Conservation (phyloP, 352 stramenopile species). For the Aphanomyces cochlioides region DNA sequence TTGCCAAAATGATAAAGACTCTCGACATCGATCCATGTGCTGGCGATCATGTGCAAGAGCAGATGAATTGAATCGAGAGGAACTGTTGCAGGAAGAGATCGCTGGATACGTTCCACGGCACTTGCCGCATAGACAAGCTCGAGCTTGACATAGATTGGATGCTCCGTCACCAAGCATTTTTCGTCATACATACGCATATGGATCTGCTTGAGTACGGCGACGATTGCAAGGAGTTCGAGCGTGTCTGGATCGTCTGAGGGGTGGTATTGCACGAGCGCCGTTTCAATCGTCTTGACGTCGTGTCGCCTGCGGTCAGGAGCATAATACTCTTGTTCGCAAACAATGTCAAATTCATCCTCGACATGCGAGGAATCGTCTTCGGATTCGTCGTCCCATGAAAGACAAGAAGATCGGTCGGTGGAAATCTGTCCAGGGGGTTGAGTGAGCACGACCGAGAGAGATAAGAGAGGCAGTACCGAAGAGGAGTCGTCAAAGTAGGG, state of each 20-base stretch:
- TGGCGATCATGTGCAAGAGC: conserved; percentile 4
- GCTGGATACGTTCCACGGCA: not conserved
- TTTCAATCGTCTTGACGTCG: not conserved
- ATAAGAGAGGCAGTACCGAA: not conserved
- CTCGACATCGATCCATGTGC: conserved; percentile 1
- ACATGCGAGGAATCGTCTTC: conserved; percentile 1
- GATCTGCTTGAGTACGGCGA: not conserved
- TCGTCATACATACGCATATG: conserved; percentile 2
- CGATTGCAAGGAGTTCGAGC: not conserved
- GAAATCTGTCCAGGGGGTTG: not conserved
- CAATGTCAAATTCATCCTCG: conserved; percentile 1
- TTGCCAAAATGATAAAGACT: conserved; percentile 6
- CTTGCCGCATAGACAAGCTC: not conserved
- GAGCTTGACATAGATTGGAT: not conserved
- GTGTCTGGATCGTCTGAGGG: not conserved
- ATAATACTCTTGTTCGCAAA: conserved; percentile 10
- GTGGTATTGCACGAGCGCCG: not conserved
- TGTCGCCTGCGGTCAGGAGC: not conserved
- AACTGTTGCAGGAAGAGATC: not conserved
- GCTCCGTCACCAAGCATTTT: not conserved
- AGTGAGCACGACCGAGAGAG: too few relatives aligned
- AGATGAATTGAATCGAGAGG: not conserved
- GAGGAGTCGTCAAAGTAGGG: not conserved
- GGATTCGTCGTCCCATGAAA: conserved; percentile 18
- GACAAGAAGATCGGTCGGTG: conserved; percentile 11